Percentiles rank a stretch among this genome's conserved stretches.
Evolutionary conservation across 1,139 yeast species (phyloP).

Genomic region (Suhomyces yuchorum): DNA sequence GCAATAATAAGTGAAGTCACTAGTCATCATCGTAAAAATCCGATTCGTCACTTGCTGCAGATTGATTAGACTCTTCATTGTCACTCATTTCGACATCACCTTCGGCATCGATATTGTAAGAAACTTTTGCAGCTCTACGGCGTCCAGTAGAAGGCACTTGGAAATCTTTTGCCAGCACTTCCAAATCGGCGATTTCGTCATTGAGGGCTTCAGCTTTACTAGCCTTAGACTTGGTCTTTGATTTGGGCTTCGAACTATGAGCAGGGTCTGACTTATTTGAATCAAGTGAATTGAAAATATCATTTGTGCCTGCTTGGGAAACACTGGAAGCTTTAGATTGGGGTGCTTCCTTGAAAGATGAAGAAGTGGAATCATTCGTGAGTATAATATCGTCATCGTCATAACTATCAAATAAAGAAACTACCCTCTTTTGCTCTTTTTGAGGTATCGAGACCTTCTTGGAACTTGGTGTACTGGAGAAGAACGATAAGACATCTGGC

Average conservation of each 20-base stretch:
- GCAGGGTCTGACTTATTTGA: background rate
- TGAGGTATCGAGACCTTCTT: constrained; percentile 14
- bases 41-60: background rate
- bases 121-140: constrained; percentile 8
- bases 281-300: background rate
- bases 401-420: constrained; percentile 36
- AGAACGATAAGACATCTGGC: constrained; percentile 25
- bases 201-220: constrained; percentile 13
- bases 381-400: constrained; percentile 29
- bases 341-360: constrained; percentile 6
- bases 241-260: background rate
- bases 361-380: constrained; percentile 9
- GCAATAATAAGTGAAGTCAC: background rate
- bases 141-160: constrained; percentile 9
- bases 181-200: constrained; percentile 29
- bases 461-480: constrained; percentile 16
- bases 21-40: constrained; percentile 1
- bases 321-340: background rate
- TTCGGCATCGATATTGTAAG: constrained; percentile 8
- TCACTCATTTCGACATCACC: constrained; percentile 9
- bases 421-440: constrained; percentile 13
- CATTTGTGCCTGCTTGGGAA: background rate
- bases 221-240: constrained; percentile 1
- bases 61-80: background rate
- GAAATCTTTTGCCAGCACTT: constrained; percentile 15